These are phyloP conservation scores for Podaxis pistillaris DNA, from an alignment of 768 basidiomycete genomes.

Conservation along the genomic window DNA sequence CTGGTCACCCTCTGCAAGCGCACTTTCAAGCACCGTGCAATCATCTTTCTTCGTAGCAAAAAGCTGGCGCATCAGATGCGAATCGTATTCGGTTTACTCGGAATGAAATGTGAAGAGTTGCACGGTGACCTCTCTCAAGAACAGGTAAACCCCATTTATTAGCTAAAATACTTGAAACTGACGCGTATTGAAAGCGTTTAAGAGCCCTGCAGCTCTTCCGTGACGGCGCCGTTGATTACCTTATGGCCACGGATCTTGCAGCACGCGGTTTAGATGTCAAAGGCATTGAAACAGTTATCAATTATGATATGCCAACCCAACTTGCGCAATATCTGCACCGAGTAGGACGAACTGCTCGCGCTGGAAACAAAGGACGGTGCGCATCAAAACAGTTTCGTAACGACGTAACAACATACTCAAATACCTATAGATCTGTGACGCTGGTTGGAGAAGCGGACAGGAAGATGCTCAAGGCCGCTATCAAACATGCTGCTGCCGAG, in stretches of 20 bases:
- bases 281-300: constrained; percentile 95
- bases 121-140: constrained; percentile 97
- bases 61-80: constrained; percentile 97
- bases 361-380: constrained; percentile 88
- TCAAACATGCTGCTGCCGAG: constrained; percentile 78
- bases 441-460: constrained; percentile 95
- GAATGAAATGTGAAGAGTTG: constrained; percentile 87
- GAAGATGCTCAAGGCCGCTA: constrained; percentile 93
- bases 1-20: constrained; percentile 84
- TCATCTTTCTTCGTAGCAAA: constrained; percentile 96
- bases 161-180: not conserved
- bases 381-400: constrained; percentile 25
- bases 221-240: constrained; percentile 82
- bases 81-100: constrained; percentile 85
- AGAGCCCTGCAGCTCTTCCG: constrained; percentile 85
- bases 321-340: constrained; percentile 94
- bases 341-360: constrained; percentile 95
- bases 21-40: constrained; percentile 79
- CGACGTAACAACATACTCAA: constrained; percentile 1
- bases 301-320: constrained; percentile 97
- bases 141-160: constrained; percentile 53
- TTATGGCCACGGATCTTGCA: constrained; percentile 96
- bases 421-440: constrained; percentile 72
- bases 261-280: constrained; percentile 97
- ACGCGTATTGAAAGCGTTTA: constrained; percentile 58